Conservation (phyloP, 768 basidiomycete species). For the Tylopilus plumbeoviolaceoides region DNA sequence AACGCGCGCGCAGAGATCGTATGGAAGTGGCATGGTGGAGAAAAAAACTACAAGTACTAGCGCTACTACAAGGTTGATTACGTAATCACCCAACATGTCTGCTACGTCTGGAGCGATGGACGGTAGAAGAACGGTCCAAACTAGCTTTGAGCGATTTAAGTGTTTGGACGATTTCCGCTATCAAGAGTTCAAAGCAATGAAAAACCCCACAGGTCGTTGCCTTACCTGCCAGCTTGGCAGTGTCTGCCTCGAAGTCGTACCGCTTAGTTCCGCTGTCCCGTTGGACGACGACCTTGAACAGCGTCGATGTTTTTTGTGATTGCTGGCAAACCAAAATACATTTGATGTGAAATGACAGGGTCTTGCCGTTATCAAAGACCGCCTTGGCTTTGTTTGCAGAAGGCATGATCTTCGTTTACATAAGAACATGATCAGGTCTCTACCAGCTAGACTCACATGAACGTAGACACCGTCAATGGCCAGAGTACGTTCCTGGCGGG, state of each 20-base stretch:
- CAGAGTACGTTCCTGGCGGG: constrained; percentile 85
- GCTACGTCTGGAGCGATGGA: constrained; percentile 60
- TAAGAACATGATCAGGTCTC: constrained; percentile 1
- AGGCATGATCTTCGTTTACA: constrained; percentile 72
- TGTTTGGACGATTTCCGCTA: constrained; percentile 75
- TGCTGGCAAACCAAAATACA: constrained; percentile 82
- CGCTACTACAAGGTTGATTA: constrained; percentile 6
- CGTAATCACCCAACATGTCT: constrained; percentile 45
- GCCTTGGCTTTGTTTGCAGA: constrained; percentile 72
- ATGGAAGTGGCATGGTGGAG: constrained; percentile 54
- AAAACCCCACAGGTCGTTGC: background rate
- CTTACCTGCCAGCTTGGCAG: constrained; percentile 71
- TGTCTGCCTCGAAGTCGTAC: constrained; percentile 97
- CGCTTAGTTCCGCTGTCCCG: constrained; percentile 75
- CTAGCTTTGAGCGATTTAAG: constrained; percentile 61
- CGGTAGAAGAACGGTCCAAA: constrained; percentile 60
- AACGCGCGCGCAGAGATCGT: constrained; percentile 84
- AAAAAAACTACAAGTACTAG: background rate
- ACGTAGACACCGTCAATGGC: constrained; percentile 96
- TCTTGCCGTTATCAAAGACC: constrained; percentile 87
- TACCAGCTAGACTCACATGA: constrained; percentile 49
- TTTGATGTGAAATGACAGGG: constrained; percentile 89
- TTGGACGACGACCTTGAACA: constrained; percentile 87
- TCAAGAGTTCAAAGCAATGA: background rate
- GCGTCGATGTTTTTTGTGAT: constrained; percentile 70